A percentile compares a stretch with the other conserved stretches of the same genome.
Conservation (phyloP, 1,284 basidiomycete genomes). For the Sparassis latifolia region DNA sequence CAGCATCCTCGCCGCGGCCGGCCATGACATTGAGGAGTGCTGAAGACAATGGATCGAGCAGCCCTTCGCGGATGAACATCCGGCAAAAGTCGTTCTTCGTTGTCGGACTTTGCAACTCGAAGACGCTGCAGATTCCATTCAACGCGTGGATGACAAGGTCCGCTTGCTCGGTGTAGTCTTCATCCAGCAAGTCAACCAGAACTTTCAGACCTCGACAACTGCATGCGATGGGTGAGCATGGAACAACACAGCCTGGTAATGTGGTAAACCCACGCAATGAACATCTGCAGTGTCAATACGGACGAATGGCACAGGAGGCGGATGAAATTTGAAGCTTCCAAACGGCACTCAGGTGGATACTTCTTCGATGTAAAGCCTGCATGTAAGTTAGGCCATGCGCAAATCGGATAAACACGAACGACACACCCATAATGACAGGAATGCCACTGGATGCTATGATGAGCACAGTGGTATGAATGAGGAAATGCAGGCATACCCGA, state of each 20-base stretch:
- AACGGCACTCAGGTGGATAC: conserved; percentile 86
- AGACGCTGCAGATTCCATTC: conserved; percentile 91
- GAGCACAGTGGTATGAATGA: not conserved
- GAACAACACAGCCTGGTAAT: too few species aligned
- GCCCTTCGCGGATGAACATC: conserved; percentile 94
- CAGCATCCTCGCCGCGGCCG: conserved; percentile 58
- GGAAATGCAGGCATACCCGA: conserved; percentile 52
- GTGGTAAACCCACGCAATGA: conserved; percentile 72
- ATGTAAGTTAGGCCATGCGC: conserved; percentile 1
- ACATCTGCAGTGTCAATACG: conserved; percentile 93
- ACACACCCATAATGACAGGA: conserved; percentile 84
- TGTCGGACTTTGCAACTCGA: conserved; percentile 91
- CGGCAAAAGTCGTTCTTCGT: conserved; percentile 98
- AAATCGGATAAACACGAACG: not conserved
- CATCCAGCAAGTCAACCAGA: conserved; percentile 92
- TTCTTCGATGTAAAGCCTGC: conserved; percentile 89
- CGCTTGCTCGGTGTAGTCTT: conserved; percentile 86
- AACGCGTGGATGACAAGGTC: conserved; percentile 93
- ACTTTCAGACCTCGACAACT: conserved; percentile 92
- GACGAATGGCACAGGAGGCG: conserved; percentile 89
- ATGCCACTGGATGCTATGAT: conserved; percentile 53
- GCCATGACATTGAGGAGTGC: conserved; percentile 86
- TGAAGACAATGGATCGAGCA: conserved; percentile 88
- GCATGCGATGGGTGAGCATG: not conserved
- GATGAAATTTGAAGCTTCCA: conserved; percentile 95